These are phyloP conservation scores for Geotrichum ghanense DNA, from an alignment of 805 yeast genomes.

Conservation along the genomic window DNA sequence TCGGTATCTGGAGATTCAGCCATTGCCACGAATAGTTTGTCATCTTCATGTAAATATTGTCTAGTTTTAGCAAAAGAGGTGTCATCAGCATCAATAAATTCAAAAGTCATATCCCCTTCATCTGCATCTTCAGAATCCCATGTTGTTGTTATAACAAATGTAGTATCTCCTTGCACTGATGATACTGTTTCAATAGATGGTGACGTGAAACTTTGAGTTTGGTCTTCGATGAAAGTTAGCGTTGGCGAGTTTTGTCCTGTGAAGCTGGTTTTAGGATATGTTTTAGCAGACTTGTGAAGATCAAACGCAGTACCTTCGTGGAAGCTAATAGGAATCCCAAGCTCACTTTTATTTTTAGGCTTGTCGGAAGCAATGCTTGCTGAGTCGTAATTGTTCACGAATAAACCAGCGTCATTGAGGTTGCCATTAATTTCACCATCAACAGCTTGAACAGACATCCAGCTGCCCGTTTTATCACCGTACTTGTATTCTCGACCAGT, in stretches of 20 bases:
- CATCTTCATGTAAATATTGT: no score
- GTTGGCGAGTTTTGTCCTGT: background rate
- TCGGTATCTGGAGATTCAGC: no score
- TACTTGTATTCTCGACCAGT: conserved; percentile 34
- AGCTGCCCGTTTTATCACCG: conserved; percentile 29
- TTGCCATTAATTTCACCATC: conserved; percentile 47
- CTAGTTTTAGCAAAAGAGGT: background rate
- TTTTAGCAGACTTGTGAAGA: background rate
- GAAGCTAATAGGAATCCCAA: background rate
- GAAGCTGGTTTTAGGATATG: background rate
- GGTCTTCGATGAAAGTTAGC: background rate
- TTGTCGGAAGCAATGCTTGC: background rate
- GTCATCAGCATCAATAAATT: background rate
- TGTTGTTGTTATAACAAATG: background rate
- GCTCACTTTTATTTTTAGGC: background rate
- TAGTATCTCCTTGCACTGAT: background rate
- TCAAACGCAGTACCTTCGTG: background rate
- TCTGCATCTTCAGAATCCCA: background rate
- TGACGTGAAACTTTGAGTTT: background rate
- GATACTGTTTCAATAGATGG: background rate
- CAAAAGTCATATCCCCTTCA: background rate
- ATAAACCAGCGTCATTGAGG: conserved; percentile 29
- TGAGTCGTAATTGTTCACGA: background rate
- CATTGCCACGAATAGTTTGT: no score
- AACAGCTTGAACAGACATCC: conserved; percentile 30